Evolutionary conservation across 2,329 filamentous ascomycete species (phyloP).

Genomic region (Penicillium vulpinum): DNA sequence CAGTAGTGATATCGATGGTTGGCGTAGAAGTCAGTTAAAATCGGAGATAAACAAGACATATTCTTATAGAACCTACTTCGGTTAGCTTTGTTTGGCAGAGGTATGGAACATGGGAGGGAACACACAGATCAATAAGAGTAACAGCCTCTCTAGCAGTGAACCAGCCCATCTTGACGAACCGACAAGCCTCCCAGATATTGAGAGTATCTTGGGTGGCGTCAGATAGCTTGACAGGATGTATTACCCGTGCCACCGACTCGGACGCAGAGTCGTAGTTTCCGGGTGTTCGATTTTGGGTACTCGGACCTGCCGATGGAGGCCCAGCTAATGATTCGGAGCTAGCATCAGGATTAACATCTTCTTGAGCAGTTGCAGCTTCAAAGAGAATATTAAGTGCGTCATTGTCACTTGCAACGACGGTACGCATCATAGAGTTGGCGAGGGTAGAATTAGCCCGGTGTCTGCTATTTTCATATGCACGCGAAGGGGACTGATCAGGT

Average conservation of each 20-base stretch:
- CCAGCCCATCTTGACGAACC: conserved; percentile 59
- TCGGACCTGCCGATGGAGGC: conserved; percentile 17
- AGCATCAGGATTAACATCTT: conserved; percentile 36
- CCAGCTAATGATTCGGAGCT: conserved; percentile 24
- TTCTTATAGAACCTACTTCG: conserved; percentile 50
- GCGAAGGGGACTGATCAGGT: conserved; percentile 8
- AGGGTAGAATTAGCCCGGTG: conserved; percentile 33
- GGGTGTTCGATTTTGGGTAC: conserved; percentile 13
- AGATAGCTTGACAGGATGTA: conserved; percentile 33
- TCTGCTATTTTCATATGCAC: conserved; percentile 19
- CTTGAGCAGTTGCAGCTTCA: conserved; percentile 48
- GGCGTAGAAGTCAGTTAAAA: conserved; percentile 52
- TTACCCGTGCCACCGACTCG: conserved; percentile 22
- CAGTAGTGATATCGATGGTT: conserved; percentile 51
- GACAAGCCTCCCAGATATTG: conserved; percentile 50
- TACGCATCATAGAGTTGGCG: conserved; percentile 43
- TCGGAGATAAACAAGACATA: conserved; percentile 53
- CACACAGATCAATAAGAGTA: conserved; percentile 53
- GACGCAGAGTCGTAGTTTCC: conserved; percentile 19
- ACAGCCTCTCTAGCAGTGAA: conserved; percentile 57
- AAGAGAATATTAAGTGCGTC: conserved; percentile 56
- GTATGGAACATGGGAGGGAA: neutral
- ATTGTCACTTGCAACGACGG: conserved; percentile 55
- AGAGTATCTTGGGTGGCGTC: conserved; percentile 39
- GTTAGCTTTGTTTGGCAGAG: neutral